Percentiles rank a stretch among this genome's conserved stretches.
Conservation (phyloP, 2,329 filamentous ascomycete species). For the Fusarium mangiferae region DNA sequence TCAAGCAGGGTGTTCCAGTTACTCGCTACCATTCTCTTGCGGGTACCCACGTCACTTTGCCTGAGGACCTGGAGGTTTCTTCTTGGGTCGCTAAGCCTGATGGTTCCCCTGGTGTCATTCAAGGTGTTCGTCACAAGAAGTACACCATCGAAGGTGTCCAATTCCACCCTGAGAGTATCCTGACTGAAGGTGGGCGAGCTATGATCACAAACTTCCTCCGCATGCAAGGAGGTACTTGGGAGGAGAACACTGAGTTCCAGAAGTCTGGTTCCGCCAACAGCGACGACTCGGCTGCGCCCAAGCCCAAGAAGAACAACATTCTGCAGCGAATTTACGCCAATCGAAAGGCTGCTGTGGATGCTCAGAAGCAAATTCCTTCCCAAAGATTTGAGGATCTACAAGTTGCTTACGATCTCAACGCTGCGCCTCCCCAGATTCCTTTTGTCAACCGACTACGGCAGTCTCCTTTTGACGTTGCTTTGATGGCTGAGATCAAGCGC, state of each 20-base stretch:
- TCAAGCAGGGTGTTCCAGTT: conserved; percentile 84
- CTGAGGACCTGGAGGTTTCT: conserved; percentile 85
- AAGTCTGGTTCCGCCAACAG: conserved; percentile 50
- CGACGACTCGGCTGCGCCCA: conserved; percentile 40
- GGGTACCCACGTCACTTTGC: conserved; percentile 87
- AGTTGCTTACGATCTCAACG: conserved; percentile 84
- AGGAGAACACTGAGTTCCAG: conserved; percentile 74
- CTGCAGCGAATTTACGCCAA: conserved; percentile 90
- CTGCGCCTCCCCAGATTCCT: conserved; percentile 84
- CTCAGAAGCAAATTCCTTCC: conserved; percentile 87
- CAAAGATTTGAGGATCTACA: conserved; percentile 85
- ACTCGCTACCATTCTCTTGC: conserved; percentile 97
- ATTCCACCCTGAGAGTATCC: conserved; percentile 96
- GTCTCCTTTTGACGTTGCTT: conserved; percentile 86
- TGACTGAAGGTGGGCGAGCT: conserved; percentile 85
- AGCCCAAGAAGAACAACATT: conserved; percentile 80
- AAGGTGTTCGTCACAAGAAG: conserved; percentile 95
- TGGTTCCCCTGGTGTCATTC: conserved; percentile 86
- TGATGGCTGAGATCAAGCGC: conserved; percentile 98
- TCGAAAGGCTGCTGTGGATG: conserved; percentile 77
- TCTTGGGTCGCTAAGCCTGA: conserved; percentile 87
- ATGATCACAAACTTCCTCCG: conserved; percentile 95
- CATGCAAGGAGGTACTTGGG: conserved; percentile 92
- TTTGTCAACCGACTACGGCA: conserved; percentile 83
- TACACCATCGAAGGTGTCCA: conserved; percentile 94